phyloP scores from a whole-genome alignment of 768 basidiomycete genomes.

The Panaeolus papilionaceus region DNA sequence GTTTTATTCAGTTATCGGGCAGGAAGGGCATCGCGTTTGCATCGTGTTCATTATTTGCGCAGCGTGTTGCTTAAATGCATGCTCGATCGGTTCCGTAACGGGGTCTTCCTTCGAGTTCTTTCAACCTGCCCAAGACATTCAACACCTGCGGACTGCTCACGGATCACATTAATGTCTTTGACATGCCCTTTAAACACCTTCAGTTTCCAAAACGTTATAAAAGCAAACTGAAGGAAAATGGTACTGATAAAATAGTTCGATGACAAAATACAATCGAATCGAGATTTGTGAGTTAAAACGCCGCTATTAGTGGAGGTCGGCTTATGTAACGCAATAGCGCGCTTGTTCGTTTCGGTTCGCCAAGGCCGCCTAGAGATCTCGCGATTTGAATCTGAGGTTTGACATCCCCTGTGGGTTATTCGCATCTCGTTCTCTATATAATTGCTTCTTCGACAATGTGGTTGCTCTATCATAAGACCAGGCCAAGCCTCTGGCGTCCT shows the following conservation, averaged over 20 bases:
- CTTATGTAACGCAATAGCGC: slow-evolving; percentile 13
- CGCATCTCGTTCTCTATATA: slow-evolving; percentile 18
- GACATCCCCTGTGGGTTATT: slow-evolving; percentile 16
- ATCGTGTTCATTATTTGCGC: not conserved
- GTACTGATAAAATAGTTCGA: no score
- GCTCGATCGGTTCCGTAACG: no score
- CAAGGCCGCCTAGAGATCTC: slow-evolving; percentile 17
- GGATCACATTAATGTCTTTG: no score
- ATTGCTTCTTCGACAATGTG: slow-evolving; percentile 20
- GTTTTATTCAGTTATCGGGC: not conserved
- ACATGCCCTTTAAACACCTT: no score
- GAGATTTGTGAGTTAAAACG: not conserved
- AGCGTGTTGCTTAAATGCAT: not conserved
- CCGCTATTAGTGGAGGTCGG: not conserved
- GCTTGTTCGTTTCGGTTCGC: slow-evolving; percentile 16
- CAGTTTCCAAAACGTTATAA: no score
- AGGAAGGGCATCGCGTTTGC: not conserved
- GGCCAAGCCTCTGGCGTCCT: slow-evolving; percentile 18
- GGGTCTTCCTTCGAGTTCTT: no score
- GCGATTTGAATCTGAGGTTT: not conserved
- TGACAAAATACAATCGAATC: not conserved
- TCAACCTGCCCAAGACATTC: no score
- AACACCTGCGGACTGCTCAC: no score
- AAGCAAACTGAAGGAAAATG: no score
- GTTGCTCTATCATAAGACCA: slow-evolving; percentile 21